phyloP scores from a whole-genome alignment of 139 green algal genomes.

The Klebsormidium nitens region DNA sequence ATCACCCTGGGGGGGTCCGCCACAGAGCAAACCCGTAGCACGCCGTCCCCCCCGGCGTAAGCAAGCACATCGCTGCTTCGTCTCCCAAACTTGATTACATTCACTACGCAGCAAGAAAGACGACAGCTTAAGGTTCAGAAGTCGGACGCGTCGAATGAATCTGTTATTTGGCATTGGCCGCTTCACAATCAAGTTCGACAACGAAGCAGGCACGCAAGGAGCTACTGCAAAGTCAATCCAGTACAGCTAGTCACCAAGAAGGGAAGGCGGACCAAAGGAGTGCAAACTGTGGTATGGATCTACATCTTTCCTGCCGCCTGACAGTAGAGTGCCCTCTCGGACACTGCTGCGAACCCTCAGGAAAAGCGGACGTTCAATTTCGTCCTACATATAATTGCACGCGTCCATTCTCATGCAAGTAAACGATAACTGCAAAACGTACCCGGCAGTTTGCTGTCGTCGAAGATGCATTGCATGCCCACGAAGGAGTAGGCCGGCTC shows the following conservation, averaged over 20 bases:
- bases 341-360: not conserved
- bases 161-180: not conserved
- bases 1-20: slow-evolving; percentile 7
- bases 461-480: not conserved
- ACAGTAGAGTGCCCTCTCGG: not conserved
- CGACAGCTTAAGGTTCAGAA: not conserved
- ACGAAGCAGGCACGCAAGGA: not conserved
- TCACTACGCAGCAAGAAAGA: slow-evolving; percentile 12
- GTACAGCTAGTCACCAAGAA: not conserved
- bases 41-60: slow-evolving; percentile 11
- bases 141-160: slow-evolving; percentile 1
- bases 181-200: not conserved
- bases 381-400: not conserved
- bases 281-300: too few species aligned
- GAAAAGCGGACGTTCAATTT: not conserved
- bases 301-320: too few species aligned
- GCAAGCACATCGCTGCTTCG: slow-evolving; percentile 4
- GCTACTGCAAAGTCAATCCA: not conserved
- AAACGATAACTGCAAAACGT: not conserved
- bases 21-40: slow-evolving; percentile 6
- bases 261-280: not conserved
- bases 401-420: not conserved
- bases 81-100: slow-evolving; percentile 14
- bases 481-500: not conserved
- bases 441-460: slow-evolving; percentile 3